A percentile compares a stretch with the other conserved stretches of the same genome.
phyloP scores from a whole-genome alignment of 73 alveolate species.

The Paraurostyla sp. region DNA sequence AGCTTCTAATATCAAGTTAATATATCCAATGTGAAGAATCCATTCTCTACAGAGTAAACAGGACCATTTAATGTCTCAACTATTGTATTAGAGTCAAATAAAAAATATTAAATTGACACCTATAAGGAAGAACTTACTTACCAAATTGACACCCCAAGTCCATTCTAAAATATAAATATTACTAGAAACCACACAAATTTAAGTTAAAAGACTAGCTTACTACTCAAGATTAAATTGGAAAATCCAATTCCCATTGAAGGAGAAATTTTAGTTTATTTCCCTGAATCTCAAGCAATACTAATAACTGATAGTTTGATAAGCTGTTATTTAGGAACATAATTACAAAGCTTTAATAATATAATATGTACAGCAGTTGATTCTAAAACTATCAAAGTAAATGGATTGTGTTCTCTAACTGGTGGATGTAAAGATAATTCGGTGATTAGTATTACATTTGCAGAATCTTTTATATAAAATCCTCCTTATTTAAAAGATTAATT shows the following conservation, averaged over 20 bases:
- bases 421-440: neutral
- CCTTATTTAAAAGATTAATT: neutral
- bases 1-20: neutral
- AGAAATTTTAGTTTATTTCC: neutral
- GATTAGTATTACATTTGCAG: neutral
- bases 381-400: neutral
- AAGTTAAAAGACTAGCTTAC: neutral
- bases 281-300: neutral
- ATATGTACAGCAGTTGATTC: neutral
- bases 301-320: neutral
- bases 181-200: neutral
- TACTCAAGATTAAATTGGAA: neutral
- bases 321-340: neutral
- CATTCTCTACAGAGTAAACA: constrained; percentile 20
- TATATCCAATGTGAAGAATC: neutral
- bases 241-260: constrained; percentile 18
- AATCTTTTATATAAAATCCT: neutral
- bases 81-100: too few species aligned
- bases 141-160: neutral
- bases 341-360: neutral
- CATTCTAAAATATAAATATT: neutral
- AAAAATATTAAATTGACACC: neutral
- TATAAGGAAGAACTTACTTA: neutral
- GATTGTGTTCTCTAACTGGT: neutral
- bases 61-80: neutral